Conservation (phyloP, 73 alveolate genomes). For the Tetrahymena borealis region DNA sequence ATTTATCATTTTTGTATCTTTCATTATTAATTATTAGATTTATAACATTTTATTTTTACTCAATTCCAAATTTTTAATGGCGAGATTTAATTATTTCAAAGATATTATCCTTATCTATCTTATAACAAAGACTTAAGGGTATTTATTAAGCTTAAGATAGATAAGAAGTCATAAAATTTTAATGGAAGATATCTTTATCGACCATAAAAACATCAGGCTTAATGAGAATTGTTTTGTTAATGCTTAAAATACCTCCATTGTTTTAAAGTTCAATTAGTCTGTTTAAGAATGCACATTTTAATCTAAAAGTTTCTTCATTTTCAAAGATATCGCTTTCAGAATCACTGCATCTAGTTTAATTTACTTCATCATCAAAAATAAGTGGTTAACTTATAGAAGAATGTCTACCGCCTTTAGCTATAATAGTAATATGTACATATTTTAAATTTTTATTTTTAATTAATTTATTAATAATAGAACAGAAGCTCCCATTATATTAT, state of each 20-base stretch:
- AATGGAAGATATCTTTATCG: neutral
- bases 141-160: neutral
- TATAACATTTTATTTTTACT: neutral
- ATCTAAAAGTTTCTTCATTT: neutral
- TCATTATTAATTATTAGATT: neutral
- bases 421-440: neutral
- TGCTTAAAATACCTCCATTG: neutral
- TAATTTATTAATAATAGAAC: neutral
- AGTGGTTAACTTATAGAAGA: neutral
- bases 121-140: neutral
- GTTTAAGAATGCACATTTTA: neutral
- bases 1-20: neutral
- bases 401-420: neutral
- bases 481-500: neutral
- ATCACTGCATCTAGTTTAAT: neutral
- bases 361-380: neutral
- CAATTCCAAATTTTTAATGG: neutral
- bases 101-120: neutral
- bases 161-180: neutral
- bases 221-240: neutral
- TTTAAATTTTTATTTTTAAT: neutral
- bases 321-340: neutral
- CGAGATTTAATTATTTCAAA: neutral
- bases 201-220: neutral
- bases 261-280: neutral